phyloP scores from a whole-genome alignment of 1,139 yeast species.

The Kurtzmaniella natalensis region DNA sequence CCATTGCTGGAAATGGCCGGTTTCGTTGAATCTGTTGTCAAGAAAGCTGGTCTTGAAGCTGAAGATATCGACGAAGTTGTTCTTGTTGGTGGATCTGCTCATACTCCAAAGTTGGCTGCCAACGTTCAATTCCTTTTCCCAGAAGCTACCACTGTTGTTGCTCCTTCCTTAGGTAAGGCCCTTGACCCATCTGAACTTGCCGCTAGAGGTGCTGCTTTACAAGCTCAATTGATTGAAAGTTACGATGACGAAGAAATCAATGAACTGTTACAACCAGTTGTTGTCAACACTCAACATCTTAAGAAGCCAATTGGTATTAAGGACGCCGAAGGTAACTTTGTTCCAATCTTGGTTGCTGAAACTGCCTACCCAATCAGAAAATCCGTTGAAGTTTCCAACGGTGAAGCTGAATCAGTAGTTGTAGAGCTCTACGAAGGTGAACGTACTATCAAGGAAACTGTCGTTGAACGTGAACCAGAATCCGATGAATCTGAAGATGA shows the following conservation, averaged over 20 bases:
- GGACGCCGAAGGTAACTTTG: conserved; percentile 67
- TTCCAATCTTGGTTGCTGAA: conserved; percentile 72
- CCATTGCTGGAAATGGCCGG: conserved; percentile 71
- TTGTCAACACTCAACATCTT: conserved; percentile 86
- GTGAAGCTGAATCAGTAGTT: conserved; percentile 55
- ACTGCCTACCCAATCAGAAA: conserved; percentile 92
- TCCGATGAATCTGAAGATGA: conserved; percentile 22
- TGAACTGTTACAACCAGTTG: conserved; percentile 82
- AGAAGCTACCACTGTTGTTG: conserved; percentile 67
- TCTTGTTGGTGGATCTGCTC: conserved; percentile 90
- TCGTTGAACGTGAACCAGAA: conserved; percentile 62
- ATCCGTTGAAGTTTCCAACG: conserved; percentile 61
- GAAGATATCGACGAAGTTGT: conserved; percentile 88
- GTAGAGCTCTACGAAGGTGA: conserved; percentile 83
- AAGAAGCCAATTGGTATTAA: conserved; percentile 81
- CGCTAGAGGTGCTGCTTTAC: conserved; percentile 96
- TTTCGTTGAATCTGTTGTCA: conserved; percentile 70
- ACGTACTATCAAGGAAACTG: conserved; percentile 72
- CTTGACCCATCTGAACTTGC: conserved; percentile 84
- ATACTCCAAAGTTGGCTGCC: conserved; percentile 85
- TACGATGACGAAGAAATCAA: conserved; percentile 84
- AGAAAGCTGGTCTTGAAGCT: conserved; percentile 80
- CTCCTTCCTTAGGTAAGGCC: conserved; percentile 80
- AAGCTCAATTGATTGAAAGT: conserved; percentile 81
- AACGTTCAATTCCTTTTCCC: conserved; percentile 75